A percentile compares a stretch with the other conserved stretches of the same genome.
These are phyloP conservation scores for Wickerhamiella musiphila DNA, from an alignment of 805 yeast genomes.

Conservation along the genomic window DNA sequence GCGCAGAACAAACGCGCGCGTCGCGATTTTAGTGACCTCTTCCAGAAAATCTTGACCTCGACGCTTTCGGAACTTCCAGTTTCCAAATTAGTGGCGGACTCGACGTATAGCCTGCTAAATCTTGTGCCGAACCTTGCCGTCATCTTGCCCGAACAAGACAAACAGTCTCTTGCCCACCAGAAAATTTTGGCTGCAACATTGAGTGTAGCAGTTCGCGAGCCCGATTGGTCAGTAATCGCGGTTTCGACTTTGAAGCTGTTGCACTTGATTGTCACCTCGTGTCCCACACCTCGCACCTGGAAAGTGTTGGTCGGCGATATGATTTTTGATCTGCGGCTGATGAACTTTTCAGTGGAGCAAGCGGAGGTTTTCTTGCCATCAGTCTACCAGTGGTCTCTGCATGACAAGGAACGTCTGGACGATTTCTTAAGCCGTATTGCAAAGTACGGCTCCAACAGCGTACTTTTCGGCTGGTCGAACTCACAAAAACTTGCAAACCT, in stretches of 20 bases:
- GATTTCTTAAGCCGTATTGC: constrained; percentile 32
- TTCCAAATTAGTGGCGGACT: constrained; percentile 1
- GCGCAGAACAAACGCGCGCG: constrained; percentile 43
- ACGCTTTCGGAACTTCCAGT: constrained; percentile 12
- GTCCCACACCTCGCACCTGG: constrained; percentile 38
- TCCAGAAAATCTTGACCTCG: constrained; percentile 21
- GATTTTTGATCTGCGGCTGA: constrained; percentile 43
- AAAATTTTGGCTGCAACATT: constrained; percentile 37
- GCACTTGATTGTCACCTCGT: constrained; percentile 18
- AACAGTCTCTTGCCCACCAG: constrained; percentile 31
- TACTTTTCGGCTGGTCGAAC: constrained; percentile 51
- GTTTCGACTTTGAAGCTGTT: constrained; percentile 28
- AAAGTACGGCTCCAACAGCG: constrained; percentile 34
- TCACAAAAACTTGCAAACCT: constrained; percentile 43
- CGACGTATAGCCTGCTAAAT: constrained; percentile 16
- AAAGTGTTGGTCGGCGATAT: constrained; percentile 44
- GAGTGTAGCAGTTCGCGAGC: constrained; percentile 32
- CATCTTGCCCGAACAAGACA: constrained; percentile 44
- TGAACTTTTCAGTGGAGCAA: constrained; percentile 23
- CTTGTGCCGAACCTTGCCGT: constrained; percentile 27
- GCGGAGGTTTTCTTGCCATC: constrained; percentile 35
- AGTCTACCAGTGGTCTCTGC: constrained; percentile 43
- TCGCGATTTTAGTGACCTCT: constrained; percentile 38
- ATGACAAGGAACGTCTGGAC: constrained; percentile 40
- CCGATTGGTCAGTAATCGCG: constrained; percentile 1